Evolutionary conservation across 495 filamentous ascomycete species (phyloP), one percentile per base, ranked within the genome.

Genomic region (Penicillium macrosclerotiorum): DNA sequence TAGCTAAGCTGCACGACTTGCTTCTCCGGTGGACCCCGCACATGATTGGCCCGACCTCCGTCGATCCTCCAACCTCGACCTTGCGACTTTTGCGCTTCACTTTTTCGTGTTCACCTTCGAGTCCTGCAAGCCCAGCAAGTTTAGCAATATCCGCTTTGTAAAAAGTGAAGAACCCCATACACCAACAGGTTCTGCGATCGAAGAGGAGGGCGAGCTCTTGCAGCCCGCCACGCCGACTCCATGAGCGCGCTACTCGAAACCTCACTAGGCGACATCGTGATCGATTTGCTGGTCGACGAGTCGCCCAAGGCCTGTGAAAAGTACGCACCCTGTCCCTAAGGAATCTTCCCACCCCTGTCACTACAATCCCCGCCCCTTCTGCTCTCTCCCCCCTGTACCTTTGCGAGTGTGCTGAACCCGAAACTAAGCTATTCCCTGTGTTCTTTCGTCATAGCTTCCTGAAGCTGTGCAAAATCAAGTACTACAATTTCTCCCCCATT

Each of bases 391-490:
- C 11, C 29, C 45, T 30, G 34, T 45, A 17, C 36, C 31, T 52
- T 59, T 49, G 62, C 37, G 51, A 59, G 57, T 67, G 46, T 48
- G 64, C 65, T 70, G 64, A 65, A 74, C 50, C 44, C 59, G 49
- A 62, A 67, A 76, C 80, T 85, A 76, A 86, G 66, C 71, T 57
- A 24, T 64, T 39, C 53, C 34, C 51, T 27, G 51, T 61, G 16
- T 51, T 49, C 34, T 56, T 45, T 47, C 39, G 11, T 38, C 64
- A 30, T 75, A 95, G 90, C 78, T 96, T 96, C 69, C 73, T 96
- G 18, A 96, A 96, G 81, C 87, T 96, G 56, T 96, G 91, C 80
- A 95, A 95, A 64, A 73, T 89, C 67, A 96, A 95, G 73, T 96
- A 96, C 69, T 96, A 96, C 80, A 96, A 96, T 74, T 96, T 90